phyloP scores from a whole-genome alignment of 2,329 filamentous ascomycete species.

The Amphichorda felina region DNA sequence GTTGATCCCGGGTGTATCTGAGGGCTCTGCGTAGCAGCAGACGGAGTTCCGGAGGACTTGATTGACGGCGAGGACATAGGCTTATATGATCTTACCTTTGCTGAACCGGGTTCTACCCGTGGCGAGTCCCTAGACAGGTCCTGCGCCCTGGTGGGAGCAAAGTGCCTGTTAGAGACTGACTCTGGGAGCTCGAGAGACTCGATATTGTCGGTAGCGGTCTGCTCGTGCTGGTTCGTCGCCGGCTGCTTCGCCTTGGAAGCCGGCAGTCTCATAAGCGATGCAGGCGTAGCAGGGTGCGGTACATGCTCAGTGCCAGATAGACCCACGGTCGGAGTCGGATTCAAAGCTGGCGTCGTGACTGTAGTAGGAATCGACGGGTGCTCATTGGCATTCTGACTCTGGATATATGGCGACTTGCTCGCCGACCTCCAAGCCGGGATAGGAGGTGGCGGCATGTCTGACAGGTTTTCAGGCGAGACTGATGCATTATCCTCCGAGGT shows the following conservation, averaged over 20 bases:
- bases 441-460: slow-evolving; percentile 56
- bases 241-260: slow-evolving; percentile 39
- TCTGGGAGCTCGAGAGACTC: slow-evolving; percentile 61
- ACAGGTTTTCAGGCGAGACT: slow-evolving; percentile 50
- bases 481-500: slow-evolving; percentile 54
- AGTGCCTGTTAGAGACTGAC: slow-evolving; percentile 29
- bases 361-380: slow-evolving; percentile 10
- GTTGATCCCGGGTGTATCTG: slow-evolving; percentile 42
- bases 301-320: slow-evolving; percentile 3
- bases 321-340: not conserved
- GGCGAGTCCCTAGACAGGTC: slow-evolving; percentile 7
- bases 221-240: slow-evolving; percentile 23
- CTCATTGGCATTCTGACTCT: slow-evolving; percentile 32
- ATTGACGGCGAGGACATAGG: slow-evolving; percentile 36
- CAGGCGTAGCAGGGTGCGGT: slow-evolving; percentile 64
- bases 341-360: slow-evolving; percentile 3
- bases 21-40: slow-evolving; percentile 57
- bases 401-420: slow-evolving; percentile 56
- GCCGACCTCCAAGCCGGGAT: slow-evolving; percentile 54
- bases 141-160: not conserved
- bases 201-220: slow-evolving; percentile 37
- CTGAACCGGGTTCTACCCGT: slow-evolving; percentile 20
- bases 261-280: slow-evolving; percentile 72
- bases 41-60: slow-evolving; percentile 26
- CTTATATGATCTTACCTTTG: slow-evolving; percentile 40